phyloP scores from a whole-genome alignment of 768 basidiomycete species.

The Ramaria sp. region DNA sequence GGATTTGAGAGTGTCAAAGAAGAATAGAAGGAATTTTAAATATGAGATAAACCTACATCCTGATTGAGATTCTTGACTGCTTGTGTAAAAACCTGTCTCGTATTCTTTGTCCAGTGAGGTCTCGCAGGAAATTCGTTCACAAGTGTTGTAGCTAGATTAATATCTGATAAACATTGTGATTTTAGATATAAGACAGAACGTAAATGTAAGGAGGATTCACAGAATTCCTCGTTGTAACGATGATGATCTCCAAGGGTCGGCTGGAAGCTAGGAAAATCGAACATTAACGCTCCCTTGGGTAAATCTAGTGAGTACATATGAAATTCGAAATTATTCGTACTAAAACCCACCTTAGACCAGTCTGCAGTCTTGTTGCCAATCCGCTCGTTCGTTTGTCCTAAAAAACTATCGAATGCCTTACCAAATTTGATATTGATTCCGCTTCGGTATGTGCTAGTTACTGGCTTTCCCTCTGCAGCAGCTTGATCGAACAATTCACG shows the following conservation, averaged over 20 bases:
- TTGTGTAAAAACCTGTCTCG: slow-evolving; percentile 7
- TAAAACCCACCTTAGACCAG: slow-evolving; percentile 8
- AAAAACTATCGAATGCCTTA: slow-evolving; percentile 10
- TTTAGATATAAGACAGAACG: neutral
- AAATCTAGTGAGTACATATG: neutral
- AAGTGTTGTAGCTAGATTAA: slow-evolving; percentile 6
- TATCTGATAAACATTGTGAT: neutral
- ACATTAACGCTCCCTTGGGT: slow-evolving; percentile 8
- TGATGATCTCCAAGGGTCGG: slow-evolving; percentile 7
- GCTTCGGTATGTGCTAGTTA: slow-evolving; percentile 11
- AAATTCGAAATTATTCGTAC: too few relatives aligned
- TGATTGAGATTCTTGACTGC: slow-evolving; percentile 5
- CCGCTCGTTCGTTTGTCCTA: slow-evolving; percentile 10
- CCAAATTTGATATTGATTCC: slow-evolving; percentile 13
- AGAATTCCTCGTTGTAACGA: slow-evolving; percentile 11
- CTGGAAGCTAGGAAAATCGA: slow-evolving; percentile 8
- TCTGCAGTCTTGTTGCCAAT: slow-evolving; percentile 4
- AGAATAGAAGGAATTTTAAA: neutral
- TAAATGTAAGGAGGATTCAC: slow-evolving; percentile 2
- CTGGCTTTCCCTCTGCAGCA: slow-evolving; percentile 8
- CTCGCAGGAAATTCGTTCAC: slow-evolving; percentile 10
- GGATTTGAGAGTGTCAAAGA: neutral
- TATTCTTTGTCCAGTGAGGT: slow-evolving; percentile 12
- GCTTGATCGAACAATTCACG: slow-evolving; percentile 12
- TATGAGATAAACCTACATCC: neutral